Evolutionary conservation across 768 basidiomycete species (phyloP).

Genomic region (Kondoa subrosea): DNA sequence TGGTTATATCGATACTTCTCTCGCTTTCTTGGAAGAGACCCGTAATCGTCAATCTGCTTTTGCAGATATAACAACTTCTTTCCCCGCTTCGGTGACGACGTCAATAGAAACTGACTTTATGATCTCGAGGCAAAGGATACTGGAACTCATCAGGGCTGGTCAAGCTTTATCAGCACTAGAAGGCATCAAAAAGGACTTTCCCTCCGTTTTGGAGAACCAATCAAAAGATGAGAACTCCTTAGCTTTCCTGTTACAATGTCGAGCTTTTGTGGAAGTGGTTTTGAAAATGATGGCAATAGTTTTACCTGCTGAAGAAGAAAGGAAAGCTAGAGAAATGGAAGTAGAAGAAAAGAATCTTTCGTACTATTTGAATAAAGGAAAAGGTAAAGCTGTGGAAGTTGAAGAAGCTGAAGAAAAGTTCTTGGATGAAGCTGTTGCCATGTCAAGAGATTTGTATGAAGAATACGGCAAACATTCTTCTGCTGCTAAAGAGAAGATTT

Average conservation of each 20-base stretch:
- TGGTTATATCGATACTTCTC: not conserved
- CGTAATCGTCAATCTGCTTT: not conserved
- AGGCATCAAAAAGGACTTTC: not conserved
- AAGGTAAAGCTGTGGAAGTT: not conserved
- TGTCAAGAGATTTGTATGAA: not conserved
- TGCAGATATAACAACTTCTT: not conserved
- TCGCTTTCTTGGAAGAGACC: not conserved
- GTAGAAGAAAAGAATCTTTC: not conserved
- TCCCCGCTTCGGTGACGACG: not conserved
- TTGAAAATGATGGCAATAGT: not conserved
- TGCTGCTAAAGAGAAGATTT: not conserved
- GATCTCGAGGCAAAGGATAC: not conserved
- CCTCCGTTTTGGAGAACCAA: not conserved
- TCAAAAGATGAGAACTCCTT: not conserved
- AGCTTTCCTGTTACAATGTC: not conserved
- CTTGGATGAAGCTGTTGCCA: not conserved
- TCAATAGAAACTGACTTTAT: not conserved
- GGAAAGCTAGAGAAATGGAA: too few relatives aligned
- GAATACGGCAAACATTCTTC: not conserved
- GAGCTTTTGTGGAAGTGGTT: not conserved
- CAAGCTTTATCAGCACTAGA: not conserved
- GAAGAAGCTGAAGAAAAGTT: not conserved
- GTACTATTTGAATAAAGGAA: not conserved
- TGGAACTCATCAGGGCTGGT: not conserved
- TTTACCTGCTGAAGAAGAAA: not conserved